phyloP scores from a whole-genome alignment of 2,329 filamentous ascomycete genomes.

The Metarhizium brunneum region DNA sequence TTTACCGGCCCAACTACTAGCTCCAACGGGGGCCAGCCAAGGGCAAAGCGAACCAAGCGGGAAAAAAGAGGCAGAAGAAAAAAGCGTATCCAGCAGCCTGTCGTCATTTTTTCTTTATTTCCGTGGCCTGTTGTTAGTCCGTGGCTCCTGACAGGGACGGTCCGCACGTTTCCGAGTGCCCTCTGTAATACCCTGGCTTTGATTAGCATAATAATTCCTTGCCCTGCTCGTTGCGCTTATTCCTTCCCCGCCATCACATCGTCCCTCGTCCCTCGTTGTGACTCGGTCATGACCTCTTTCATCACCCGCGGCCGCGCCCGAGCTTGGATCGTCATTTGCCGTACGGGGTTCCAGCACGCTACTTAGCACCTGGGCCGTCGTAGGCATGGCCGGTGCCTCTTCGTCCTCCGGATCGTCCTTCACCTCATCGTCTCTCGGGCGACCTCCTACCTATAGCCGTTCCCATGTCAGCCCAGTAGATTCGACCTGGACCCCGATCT shows the following conservation, averaged over 20 bases:
- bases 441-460: conserved; percentile 30
- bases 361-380: conserved; percentile 1
- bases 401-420: conserved; percentile 41
- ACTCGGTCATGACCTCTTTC: conserved; percentile 1
- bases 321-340: not conserved
- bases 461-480: conserved; percentile 33
- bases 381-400: conserved; percentile 26
- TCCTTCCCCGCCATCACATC: not conserved
- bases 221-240: not conserved
- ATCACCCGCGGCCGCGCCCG: not conserved
- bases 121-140: not conserved
- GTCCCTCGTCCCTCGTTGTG: not conserved
- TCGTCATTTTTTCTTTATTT: not conserved
- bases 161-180: not conserved
- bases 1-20: not conserved
- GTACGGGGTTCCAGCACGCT: not conserved
- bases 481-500: conserved; percentile 37
- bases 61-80: not conserved
- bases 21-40: not conserved
- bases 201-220: not conserved
- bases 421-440: conserved; percentile 34
- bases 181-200: not conserved
- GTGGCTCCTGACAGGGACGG: not conserved
- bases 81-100: not conserved
- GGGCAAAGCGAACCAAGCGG: too few relatives aligned